Conservation (phyloP, 371 early-diverging fungal species). For the Circinella umbellata region DNA sequence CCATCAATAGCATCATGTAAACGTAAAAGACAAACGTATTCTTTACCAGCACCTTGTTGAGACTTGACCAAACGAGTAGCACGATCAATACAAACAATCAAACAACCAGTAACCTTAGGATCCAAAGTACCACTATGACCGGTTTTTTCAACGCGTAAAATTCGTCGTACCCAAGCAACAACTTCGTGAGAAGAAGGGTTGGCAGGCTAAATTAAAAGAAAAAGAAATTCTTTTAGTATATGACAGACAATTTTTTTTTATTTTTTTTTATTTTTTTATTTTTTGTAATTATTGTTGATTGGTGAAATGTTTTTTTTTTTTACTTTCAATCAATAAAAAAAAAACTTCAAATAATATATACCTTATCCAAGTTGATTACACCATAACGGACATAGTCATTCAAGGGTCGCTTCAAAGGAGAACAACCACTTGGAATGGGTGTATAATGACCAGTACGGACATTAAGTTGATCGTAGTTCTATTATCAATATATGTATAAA, state of each 20-base stretch:
- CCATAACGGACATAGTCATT: constrained; percentile 96
- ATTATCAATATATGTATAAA: constrained; percentile 16
- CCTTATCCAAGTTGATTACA: constrained; percentile 90
- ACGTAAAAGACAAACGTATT: constrained; percentile 97
- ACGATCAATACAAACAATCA: constrained; percentile 99
- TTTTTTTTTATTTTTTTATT: background rate
- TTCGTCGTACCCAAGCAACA: constrained; percentile 99
- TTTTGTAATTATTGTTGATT: background rate
- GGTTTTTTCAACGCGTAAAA: constrained; percentile 98
- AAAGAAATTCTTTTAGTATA: constrained; percentile 40
- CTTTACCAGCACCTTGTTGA: constrained; percentile 99
- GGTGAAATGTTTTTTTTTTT: background rate
- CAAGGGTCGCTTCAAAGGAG: constrained; percentile 96
- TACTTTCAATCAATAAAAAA: background rate
- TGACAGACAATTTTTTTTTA: too few relatives aligned
- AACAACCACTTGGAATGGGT: constrained; percentile 94
- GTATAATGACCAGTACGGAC: constrained; percentile 98
- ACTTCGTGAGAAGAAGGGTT: constrained; percentile 99
- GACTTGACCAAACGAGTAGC: constrained; percentile 99
- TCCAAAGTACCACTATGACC: constrained; percentile 99
- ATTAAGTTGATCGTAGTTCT: constrained; percentile 98
- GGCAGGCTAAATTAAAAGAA: constrained; percentile 93
- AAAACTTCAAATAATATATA: constrained; percentile 7
- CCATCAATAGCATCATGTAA: constrained; percentile 92
- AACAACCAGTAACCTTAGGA: constrained; percentile 99